Evolutionary conservation across 768 basidiomycete species (phyloP).

Genomic region (Collybia sp.): DNA sequence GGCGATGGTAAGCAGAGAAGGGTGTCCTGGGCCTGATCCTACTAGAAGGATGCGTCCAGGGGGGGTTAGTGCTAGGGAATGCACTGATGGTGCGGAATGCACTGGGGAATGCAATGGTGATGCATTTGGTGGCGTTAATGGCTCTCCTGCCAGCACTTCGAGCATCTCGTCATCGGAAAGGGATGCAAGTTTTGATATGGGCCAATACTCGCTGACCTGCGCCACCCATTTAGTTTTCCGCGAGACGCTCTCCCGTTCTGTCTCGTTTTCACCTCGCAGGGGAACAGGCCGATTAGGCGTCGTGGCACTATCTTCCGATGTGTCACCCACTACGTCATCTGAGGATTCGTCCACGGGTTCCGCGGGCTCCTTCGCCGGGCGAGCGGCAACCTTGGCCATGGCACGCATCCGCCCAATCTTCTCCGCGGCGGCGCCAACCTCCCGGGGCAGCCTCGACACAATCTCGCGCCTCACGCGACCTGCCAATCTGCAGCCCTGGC

Average conservation of each 20-base stretch:
- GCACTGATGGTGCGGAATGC: constrained; percentile 17
- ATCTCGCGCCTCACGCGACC: constrained; percentile 80
- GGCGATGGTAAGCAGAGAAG: constrained; percentile 85
- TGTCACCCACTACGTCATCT: constrained; percentile 30
- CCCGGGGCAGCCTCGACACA: constrained; percentile 64
- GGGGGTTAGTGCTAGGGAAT: constrained; percentile 29
- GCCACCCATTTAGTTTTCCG: constrained; percentile 90
- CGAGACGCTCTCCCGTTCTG: constrained; percentile 38
- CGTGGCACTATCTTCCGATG: constrained; percentile 47
- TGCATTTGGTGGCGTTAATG: constrained; percentile 8
- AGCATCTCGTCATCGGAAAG: constrained; percentile 69
- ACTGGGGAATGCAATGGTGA: constrained; percentile 8
- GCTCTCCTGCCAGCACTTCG: constrained; percentile 45
- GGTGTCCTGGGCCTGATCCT: constrained; percentile 95
- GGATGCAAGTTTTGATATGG: constrained; percentile 66
- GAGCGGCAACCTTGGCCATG: constrained; percentile 37
- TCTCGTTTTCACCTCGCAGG: constrained; percentile 35
- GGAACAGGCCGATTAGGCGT: constrained; percentile 74
- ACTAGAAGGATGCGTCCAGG: constrained; percentile 84
- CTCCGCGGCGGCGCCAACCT: constrained; percentile 69
- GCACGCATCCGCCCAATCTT: constrained; percentile 68
- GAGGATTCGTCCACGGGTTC: constrained; percentile 7
- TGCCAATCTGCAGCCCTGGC: constrained; percentile 83
- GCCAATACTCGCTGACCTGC: constrained; percentile 97
- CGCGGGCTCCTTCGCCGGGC: constrained; percentile 11